Conservation (phyloP, 1,139 yeast genomes). For the Eremothecium sinecaudum region DNA sequence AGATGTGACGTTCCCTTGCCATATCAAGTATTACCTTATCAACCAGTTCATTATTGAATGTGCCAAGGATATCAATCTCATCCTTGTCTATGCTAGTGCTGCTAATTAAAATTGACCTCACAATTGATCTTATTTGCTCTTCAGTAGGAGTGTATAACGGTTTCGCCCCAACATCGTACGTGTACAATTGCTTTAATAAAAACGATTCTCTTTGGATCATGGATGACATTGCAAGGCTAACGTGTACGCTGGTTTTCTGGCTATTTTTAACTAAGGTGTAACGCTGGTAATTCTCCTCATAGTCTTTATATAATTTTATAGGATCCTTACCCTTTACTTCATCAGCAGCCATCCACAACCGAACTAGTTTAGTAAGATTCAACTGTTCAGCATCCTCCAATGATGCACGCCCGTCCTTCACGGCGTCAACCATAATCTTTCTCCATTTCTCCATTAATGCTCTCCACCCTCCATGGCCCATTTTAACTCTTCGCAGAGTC, state of each 20-base stretch:
- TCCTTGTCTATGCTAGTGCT: conserved; percentile 14
- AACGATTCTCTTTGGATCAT: conserved; percentile 30
- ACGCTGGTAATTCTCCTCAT: conserved; percentile 20
- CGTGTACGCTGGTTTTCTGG: conserved; percentile 8
- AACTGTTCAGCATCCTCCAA: conserved; percentile 27
- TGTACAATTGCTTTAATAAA: conserved; percentile 22
- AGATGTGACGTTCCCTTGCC: conserved; percentile 29
- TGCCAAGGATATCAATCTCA: conserved; percentile 18
- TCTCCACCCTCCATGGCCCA: conserved; percentile 30
- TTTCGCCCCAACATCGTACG: conserved; percentile 3
- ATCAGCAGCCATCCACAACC: conserved; percentile 25
- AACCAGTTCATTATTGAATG: conserved; percentile 20
- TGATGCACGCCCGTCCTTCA: conserved; percentile 24
- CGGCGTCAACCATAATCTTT: conserved; percentile 23
- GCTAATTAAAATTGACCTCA: conserved; percentile 26
- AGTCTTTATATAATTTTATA: conserved; percentile 19
- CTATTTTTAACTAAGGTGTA: conserved; percentile 20
- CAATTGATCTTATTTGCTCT: conserved; percentile 21
- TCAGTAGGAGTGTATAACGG: conserved; percentile 11
- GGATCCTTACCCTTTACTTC: conserved; percentile 12
- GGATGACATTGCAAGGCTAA: conserved; percentile 28
- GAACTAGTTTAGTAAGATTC: conserved; percentile 20
- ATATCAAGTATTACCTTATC: conserved; percentile 28
- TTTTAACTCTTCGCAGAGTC: conserved; percentile 25
- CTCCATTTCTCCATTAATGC: conserved; percentile 29